A percentile compares a stretch with the other conserved stretches of the same genome.
phyloP scores from a whole-genome alignment of 75 land plant species.

The Ceratopteris richardii region DNA sequence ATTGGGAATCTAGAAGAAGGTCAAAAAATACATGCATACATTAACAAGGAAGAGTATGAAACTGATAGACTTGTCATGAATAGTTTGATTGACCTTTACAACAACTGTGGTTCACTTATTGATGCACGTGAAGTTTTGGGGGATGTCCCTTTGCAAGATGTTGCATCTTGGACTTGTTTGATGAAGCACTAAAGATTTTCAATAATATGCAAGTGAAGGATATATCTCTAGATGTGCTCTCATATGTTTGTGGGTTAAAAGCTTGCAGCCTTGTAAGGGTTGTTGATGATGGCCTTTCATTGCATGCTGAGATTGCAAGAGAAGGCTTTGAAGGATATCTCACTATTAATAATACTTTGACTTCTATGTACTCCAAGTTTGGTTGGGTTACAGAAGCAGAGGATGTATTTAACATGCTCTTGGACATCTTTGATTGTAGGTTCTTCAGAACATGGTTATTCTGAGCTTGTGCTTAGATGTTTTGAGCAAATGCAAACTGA shows the following conservation, averaged over 20 bases:
- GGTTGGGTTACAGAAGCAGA: neutral
- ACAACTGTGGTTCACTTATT: slow-evolving; percentile 21
- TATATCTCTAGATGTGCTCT: no score
- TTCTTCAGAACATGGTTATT: slow-evolving; percentile 16
- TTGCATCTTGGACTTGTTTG: slow-evolving; percentile 47
- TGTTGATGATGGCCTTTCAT: no score
- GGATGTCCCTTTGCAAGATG: slow-evolving; percentile 34
- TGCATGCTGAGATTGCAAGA: slow-evolving; percentile 20
- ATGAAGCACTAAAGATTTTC: no score
- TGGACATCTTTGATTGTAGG: slow-evolving; percentile 26
- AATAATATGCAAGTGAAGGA: no score
- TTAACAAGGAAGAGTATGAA: slow-evolving; percentile 29
- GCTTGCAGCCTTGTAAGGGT: no score
- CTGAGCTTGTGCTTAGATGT: slow-evolving; percentile 2
- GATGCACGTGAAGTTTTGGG: slow-evolving; percentile 42
- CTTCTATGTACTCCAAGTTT: neutral
- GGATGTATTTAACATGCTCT: neutral
- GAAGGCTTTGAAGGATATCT: neutral
- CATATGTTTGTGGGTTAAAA: no score
- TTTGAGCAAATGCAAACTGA: neutral
- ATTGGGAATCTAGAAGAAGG: slow-evolving; percentile 17
- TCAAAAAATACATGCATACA: slow-evolving; percentile 22
- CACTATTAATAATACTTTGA: neutral
- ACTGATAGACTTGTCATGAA: slow-evolving; percentile 32
- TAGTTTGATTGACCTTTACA: slow-evolving; percentile 38